These are phyloP conservation scores for Aspergillus leporis DNA, from an alignment of 495 filamentous ascomycete genomes.

Conservation along the genomic window DNA sequence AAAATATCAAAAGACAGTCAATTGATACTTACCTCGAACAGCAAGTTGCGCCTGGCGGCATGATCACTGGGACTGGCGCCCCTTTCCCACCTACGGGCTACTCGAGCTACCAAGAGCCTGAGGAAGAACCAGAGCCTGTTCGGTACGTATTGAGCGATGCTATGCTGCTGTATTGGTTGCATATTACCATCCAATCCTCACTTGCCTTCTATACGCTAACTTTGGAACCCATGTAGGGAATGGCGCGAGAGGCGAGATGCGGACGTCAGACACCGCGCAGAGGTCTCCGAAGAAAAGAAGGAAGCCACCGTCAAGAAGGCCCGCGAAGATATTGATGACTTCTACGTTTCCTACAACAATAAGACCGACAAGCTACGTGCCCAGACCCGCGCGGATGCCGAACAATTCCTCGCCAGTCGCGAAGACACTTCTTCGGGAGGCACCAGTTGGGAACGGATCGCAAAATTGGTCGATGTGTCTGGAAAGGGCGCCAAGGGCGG, in stretches of 20 bases:
- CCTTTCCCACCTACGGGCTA: constrained; percentile 64
- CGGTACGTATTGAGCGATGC: constrained; percentile 46
- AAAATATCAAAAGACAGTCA: background rate
- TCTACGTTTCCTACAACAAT: constrained; percentile 98
- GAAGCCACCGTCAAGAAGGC: constrained; percentile 80
- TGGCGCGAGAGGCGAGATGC: constrained; percentile 91
- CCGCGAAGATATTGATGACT: constrained; percentile 90
- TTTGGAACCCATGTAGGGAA: constrained; percentile 45
- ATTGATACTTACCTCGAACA: constrained; percentile 37
- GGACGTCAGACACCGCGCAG: constrained; percentile 70
- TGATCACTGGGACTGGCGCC: constrained; percentile 81
- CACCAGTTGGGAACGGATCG: constrained; percentile 97
- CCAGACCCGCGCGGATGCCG: constrained; percentile 86
- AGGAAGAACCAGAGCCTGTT: constrained; percentile 86
- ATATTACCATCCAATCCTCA: background rate
- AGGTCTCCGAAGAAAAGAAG: constrained; percentile 75
- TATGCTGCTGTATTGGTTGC: background rate
- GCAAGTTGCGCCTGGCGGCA: constrained; percentile 82
- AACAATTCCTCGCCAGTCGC: constrained; percentile 83
- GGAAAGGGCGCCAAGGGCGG: constrained; percentile 88
- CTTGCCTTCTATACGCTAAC: background rate
- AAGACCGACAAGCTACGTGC: constrained; percentile 90
- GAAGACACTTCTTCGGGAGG: constrained; percentile 92
- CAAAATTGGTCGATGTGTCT: constrained; percentile 92
- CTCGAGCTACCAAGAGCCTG: constrained; percentile 49